These are phyloP conservation scores for Saccharum officinarum DNA, from an alignment of 176 grass and related monocot species.

Conservation along the genomic window DNA sequence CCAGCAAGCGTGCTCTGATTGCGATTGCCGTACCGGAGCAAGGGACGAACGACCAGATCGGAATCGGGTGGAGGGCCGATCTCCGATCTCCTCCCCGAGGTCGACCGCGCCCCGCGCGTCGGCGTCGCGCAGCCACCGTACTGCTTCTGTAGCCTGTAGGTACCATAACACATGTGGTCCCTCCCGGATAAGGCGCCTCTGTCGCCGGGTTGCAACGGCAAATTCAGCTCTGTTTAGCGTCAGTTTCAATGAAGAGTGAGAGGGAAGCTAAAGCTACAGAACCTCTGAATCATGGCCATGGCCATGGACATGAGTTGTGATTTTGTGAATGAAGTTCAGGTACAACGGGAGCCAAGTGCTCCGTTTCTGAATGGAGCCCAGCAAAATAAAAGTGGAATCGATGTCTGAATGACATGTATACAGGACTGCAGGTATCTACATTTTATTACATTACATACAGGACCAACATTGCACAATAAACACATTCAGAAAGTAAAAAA, in stretches of 20 bases:
- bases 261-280: neutral
- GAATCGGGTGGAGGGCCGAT: neutral
- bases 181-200: neutral
- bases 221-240: neutral
- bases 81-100: neutral
- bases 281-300: neutral
- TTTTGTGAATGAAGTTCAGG: neutral
- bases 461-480: neutral
- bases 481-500: neutral
- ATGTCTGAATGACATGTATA: neutral
- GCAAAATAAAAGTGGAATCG: neutral
- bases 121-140: neutral
- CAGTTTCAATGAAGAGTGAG: neutral
- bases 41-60: neutral
- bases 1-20: neutral
- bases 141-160: neutral
- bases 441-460: neutral
- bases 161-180: neutral
- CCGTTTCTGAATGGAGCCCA: neutral
- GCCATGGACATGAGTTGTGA: neutral
- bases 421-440: neutral
- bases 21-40: neutral
- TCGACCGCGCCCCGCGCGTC: no score
- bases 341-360: neutral
- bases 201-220: neutral